Evolutionary conservation across 257 asterid species (phyloP).

Genomic region (Ocimum tenuiflorum): DNA sequence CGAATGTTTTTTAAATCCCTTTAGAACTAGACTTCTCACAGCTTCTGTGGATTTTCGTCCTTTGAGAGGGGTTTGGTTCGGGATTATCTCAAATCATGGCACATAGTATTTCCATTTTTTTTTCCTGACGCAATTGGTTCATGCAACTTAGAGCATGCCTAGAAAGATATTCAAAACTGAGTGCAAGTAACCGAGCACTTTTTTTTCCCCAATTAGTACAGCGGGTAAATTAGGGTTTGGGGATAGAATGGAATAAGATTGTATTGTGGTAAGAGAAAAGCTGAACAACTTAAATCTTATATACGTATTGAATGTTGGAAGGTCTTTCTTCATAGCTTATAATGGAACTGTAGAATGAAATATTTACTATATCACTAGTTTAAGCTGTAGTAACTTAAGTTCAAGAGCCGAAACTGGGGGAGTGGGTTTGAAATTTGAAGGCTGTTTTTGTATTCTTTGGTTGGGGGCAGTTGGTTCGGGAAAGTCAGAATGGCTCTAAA

Average conservation of each 20-base stretch:
- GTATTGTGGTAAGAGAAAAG: too few species aligned
- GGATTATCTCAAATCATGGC: not conserved
- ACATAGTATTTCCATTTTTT: not conserved
- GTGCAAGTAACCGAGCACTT: too few species aligned
- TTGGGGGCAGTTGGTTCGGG: not conserved
- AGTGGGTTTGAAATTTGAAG: not conserved
- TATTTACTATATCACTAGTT: not conserved
- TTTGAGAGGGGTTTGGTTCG: not conserved
- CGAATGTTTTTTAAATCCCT: not conserved
- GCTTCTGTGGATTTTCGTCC: not conserved
- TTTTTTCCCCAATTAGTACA: too few species aligned
- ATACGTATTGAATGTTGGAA: too few species aligned
- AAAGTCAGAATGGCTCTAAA: not conserved
- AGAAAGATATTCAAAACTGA: not conserved
- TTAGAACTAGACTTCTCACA: not conserved
- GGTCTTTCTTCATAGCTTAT: too few species aligned
- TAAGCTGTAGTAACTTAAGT: not conserved
- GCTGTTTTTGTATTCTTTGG: not conserved
- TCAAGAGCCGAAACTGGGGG: not conserved
- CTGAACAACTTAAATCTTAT: too few species aligned
- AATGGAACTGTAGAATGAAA: not conserved
- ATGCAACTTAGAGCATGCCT: constrained; percentile 1
- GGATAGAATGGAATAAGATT: too few species aligned
- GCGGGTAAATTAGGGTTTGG: too few species aligned
- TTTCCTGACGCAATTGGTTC: not conserved